Evolutionary conservation across 75 land plant genomes (phyloP).

Genomic region (Pinus tabuliformis): DNA sequence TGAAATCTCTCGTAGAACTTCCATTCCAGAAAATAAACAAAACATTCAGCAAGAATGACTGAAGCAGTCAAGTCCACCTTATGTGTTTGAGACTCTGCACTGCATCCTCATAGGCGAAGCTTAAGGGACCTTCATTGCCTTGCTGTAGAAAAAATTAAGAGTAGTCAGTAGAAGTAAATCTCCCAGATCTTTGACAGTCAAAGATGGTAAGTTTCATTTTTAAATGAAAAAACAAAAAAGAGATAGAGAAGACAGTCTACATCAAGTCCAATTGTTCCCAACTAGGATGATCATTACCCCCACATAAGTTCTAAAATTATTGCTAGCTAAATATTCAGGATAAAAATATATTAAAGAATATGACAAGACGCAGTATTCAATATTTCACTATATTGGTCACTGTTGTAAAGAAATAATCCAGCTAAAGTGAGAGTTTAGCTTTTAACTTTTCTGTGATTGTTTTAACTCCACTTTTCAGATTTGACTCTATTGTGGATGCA

Average conservation of each 20-base stretch:
- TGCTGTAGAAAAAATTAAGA: constrained; percentile 42
- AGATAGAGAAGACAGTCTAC: too few relatives aligned
- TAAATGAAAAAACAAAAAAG: too few relatives aligned
- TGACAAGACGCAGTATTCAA: neutral
- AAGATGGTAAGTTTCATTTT: neutral
- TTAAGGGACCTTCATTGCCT: constrained; percentile 91
- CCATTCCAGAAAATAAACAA: neutral
- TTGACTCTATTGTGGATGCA: neutral
- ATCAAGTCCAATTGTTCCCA: neutral
- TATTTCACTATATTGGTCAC: neutral
- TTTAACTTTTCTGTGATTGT: neutral
- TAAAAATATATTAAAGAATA: neutral
- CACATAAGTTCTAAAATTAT: neutral
- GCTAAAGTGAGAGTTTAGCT: neutral
- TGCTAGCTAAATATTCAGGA: neutral
- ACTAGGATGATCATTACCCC: neutral
- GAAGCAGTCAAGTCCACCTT: constrained; percentile 42
- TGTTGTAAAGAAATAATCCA: neutral
- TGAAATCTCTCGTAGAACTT: neutral
- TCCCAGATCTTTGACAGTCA: neutral
- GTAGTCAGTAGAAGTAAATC: neutral
- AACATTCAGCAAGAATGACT: neutral
- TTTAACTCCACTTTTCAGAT: neutral
- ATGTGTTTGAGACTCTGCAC: constrained; percentile 73
- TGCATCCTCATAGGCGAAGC: constrained; percentile 65